These are phyloP conservation scores for Amanita rubescens DNA, from an alignment of 768 basidiomycete genomes.

Conservation along the genomic window DNA sequence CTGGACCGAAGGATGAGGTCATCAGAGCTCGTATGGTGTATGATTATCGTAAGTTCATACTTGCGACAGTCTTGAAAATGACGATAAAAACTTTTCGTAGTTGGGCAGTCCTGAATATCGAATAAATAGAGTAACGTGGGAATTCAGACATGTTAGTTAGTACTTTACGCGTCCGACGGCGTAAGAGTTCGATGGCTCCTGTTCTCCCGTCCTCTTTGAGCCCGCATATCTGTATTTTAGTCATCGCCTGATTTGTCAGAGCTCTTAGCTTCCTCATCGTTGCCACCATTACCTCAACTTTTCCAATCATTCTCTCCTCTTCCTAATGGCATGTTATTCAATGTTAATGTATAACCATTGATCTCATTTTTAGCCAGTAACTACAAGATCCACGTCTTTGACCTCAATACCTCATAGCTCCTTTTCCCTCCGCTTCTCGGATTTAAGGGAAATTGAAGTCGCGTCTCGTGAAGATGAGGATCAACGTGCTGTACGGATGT, in stretches of 20 bases:
- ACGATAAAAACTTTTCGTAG: not conserved
- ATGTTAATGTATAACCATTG: not conserved
- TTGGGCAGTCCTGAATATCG: slow-evolving; percentile 10
- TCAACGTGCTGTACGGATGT: slow-evolving; percentile 65
- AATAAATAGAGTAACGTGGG: not conserved
- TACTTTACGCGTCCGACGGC: not conserved
- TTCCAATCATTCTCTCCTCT: slow-evolving; percentile 83
- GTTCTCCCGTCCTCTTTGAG: slow-evolving; percentile 66
- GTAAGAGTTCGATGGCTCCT: slow-evolving; percentile 16
- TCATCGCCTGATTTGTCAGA: slow-evolving; percentile 63
- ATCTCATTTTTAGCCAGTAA: slow-evolving; percentile 39
- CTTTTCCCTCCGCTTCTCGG: slow-evolving; percentile 75
- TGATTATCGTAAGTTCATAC: slow-evolving; percentile 50
- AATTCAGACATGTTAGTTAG: not conserved
- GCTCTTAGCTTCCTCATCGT: slow-evolving; percentile 46
- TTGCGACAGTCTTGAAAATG: not conserved
- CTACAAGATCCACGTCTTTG: slow-evolving; percentile 69
- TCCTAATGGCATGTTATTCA: slow-evolving; percentile 52
- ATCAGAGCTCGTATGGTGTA: slow-evolving; percentile 55
- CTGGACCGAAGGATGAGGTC: slow-evolving; percentile 49
- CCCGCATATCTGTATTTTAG: slow-evolving; percentile 72
- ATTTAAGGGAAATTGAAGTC: slow-evolving; percentile 61
- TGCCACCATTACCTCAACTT: slow-evolving; percentile 67
- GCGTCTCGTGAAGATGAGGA: slow-evolving; percentile 78
- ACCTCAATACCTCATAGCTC: slow-evolving; percentile 63